A percentile compares a stretch with the other conserved stretches of the same genome.
Conservation (phyloP, 208 protist species). For the Trichomonas gallinae region DNA sequence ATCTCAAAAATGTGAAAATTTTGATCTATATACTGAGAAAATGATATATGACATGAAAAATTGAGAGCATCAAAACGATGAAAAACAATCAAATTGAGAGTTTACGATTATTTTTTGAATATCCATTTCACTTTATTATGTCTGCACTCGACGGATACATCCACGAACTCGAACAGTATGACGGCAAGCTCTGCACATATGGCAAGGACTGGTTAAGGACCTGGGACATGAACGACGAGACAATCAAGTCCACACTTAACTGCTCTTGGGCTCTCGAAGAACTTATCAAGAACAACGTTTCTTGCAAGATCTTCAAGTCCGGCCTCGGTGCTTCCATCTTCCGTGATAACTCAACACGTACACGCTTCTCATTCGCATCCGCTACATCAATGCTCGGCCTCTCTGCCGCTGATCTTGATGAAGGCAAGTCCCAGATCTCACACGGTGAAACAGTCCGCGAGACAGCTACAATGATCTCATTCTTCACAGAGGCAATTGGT, state of each 20-base stretch:
- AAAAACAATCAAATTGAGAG: neutral
- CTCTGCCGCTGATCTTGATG: neutral
- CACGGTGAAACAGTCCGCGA: constrained; percentile 14
- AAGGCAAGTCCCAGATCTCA: constrained; percentile 7
- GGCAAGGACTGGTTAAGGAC: neutral
- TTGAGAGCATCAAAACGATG: neutral
- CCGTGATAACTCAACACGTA: constrained; percentile 5
- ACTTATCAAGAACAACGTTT: neutral
- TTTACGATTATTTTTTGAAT: neutral
- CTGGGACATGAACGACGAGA: neutral
- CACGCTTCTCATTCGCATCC: neutral
- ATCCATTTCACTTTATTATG: neutral
- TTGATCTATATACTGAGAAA: no score
- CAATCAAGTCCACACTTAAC: neutral
- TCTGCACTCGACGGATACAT: neutral
- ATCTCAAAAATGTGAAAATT: no score
- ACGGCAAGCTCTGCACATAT: neutral
- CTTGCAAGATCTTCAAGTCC: neutral
- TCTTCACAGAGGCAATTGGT: neutral
- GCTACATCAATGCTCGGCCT: neutral
- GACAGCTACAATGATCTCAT: constrained; percentile 14
- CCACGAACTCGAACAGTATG: neutral
- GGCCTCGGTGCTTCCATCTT: neutral
- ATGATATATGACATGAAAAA: neutral
- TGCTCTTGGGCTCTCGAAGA: neutral